Conservation (phyloP, 257 asterid species). For the Dorcoceras hygrometricum region DNA sequence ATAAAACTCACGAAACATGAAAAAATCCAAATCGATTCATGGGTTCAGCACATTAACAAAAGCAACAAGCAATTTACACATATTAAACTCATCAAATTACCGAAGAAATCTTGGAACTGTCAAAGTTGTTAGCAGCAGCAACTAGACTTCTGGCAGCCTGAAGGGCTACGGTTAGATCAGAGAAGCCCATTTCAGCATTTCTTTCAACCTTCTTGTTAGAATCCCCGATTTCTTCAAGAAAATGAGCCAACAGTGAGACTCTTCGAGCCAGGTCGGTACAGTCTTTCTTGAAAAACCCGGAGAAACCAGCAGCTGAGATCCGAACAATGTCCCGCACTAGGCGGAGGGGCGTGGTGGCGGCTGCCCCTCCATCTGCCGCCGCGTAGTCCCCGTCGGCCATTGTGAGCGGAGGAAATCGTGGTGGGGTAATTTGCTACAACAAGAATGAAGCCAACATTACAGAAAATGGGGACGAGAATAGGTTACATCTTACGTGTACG, state of each 20-base stretch:
- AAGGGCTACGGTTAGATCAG: conserved; percentile 58
- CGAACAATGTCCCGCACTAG: conserved; percentile 56
- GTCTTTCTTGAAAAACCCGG: conserved; percentile 79
- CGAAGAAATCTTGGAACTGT: conserved; percentile 33
- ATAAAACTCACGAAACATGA: conserved; percentile 11
- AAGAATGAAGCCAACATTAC: conserved; percentile 26
- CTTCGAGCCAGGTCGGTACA: conserved; percentile 79
- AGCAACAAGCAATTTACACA: neutral
- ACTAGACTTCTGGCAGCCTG: conserved; percentile 53
- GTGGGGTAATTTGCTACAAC: conserved; percentile 26
- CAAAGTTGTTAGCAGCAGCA: conserved; percentile 45
- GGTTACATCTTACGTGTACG: too few relatives aligned
- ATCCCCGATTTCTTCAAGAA: conserved; percentile 80
- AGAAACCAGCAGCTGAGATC: conserved; percentile 65
- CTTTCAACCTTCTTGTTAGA: conserved; percentile 23
- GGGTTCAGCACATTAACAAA: neutral
- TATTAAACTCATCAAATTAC: neutral
- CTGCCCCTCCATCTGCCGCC: conserved; percentile 28
- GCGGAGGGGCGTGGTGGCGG: conserved; percentile 40
- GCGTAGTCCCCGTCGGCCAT: conserved; percentile 63
- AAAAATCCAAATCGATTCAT: conserved; percentile 22
- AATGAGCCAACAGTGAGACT: conserved; percentile 68
- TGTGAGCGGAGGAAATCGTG: conserved; percentile 21
- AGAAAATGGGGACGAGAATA: conserved; percentile 29
- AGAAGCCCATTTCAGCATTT: conserved; percentile 34